These are phyloP conservation scores for Pyrenophora seminiperda DNA, from an alignment of 2,329 filamentous ascomycete species.

Conservation along the genomic window DNA sequence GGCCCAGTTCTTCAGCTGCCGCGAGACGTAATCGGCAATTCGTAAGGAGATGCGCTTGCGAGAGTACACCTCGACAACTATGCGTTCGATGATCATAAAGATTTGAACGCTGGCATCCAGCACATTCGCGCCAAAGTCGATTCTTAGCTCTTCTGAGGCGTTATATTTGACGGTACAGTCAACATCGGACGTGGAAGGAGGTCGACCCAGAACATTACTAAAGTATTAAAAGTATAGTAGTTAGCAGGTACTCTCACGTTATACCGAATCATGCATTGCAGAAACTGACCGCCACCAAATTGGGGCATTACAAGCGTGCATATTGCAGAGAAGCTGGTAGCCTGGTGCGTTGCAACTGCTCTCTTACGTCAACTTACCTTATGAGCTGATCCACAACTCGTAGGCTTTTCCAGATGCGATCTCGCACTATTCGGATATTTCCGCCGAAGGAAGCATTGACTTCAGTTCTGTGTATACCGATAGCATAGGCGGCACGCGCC, in stretches of 20 bases:
- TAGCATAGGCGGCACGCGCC: slow-evolving; percentile 58
- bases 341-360: no score
- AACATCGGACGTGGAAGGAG: slow-evolving; percentile 59
- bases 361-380: neutral
- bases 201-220: slow-evolving; percentile 58
- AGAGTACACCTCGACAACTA: slow-evolving; percentile 55
- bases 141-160: slow-evolving; percentile 23
- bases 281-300: neutral
- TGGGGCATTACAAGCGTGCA: no score
- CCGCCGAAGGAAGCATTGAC: slow-evolving; percentile 57
- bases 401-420: slow-evolving; percentile 60
- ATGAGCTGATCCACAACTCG: slow-evolving; percentile 59
- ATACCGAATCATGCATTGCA: neutral
- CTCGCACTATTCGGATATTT: slow-evolving; percentile 50
- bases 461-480: slow-evolving; percentile 59
- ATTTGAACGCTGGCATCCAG: slow-evolving; percentile 51
- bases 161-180: slow-evolving; percentile 53
- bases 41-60: slow-evolving; percentile 49
- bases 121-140: slow-evolving; percentile 26
- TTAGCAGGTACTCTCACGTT: neutral
- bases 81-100: slow-evolving; percentile 56
- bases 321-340: no score
- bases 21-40: slow-evolving; percentile 50
- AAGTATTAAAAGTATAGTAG: neutral
- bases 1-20: slow-evolving; percentile 50